Percentiles rank a stretch among this genome's conserved stretches.
Conservation (phyloP, 768 basidiomycete species). For the Termitomyces titanicus region DNA sequence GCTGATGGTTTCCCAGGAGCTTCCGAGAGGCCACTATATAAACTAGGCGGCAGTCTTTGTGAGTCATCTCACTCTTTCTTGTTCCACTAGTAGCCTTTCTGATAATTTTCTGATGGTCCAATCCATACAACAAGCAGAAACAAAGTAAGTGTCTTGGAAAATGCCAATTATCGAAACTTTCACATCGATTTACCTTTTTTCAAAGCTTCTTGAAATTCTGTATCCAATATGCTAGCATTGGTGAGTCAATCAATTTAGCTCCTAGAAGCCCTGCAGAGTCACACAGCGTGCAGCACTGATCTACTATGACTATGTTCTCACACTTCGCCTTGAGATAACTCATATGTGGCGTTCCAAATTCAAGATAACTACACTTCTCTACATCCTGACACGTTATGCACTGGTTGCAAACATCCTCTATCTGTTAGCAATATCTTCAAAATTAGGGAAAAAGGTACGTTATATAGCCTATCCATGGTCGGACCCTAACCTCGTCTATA, state of each 20-base stretch:
- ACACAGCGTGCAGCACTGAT: background rate
- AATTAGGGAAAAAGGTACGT: conserved; percentile 11
- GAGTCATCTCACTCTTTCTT: no score
- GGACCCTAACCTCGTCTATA: background rate
- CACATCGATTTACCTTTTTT: background rate
- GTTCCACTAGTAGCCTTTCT: no score
- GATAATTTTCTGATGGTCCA: background rate
- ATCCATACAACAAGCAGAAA: background rate
- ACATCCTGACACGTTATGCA: conserved; percentile 25
- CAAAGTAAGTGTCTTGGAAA: background rate
- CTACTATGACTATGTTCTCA: conserved; percentile 24
- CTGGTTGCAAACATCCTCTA: conserved; percentile 24
- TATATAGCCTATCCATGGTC: background rate
- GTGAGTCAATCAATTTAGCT: background rate
- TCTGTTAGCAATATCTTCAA: conserved; percentile 17
- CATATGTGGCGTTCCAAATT: conserved; percentile 22
- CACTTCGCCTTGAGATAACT: conserved; percentile 20
- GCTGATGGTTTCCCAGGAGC: no score
- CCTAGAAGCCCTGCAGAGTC: background rate
- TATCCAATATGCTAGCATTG: conserved; percentile 3
- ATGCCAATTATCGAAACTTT: background rate
- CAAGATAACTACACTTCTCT: conserved; percentile 19
- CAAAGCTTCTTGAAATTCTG: background rate
- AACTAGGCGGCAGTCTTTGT: background rate
- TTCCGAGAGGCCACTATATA: no score